Conservation (phyloP, 345 rosid genomes). For the Aethionema arabicum region DNA sequence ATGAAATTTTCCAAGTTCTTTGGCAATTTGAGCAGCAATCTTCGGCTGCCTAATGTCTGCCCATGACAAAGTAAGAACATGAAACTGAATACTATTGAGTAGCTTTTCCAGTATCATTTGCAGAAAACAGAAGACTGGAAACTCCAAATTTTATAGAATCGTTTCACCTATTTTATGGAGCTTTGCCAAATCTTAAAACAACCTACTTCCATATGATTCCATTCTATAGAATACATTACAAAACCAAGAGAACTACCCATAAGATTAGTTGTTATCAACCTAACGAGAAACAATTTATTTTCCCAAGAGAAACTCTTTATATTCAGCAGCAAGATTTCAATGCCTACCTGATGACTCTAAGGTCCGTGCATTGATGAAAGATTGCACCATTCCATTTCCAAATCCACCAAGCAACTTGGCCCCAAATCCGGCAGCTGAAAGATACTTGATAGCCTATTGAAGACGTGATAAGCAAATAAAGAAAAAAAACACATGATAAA, state of each 20-base stretch:
- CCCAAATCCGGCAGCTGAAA: slow-evolving; percentile 96
- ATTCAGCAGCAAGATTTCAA: background rate
- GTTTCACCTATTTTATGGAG: background rate
- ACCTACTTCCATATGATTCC: background rate
- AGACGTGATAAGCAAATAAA: slow-evolving; percentile 32
- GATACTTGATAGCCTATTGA: slow-evolving; percentile 84
- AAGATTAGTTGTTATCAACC: slow-evolving; percentile 4
- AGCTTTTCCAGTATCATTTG: background rate
- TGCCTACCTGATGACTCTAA: slow-evolving; percentile 66
- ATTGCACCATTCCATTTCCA: slow-evolving; percentile 95
- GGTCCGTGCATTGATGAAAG: slow-evolving; percentile 84
- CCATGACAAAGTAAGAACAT: slow-evolving; percentile 19
- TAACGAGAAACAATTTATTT: background rate
- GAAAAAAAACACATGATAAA: slow-evolving; percentile 17
- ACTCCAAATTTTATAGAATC: background rate
- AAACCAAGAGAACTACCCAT: slow-evolving; percentile 4
- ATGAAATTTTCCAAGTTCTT: slow-evolving; percentile 76
- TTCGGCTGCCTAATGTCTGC: slow-evolving; percentile 81
- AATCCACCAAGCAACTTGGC: slow-evolving; percentile 91
- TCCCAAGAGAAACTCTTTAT: background rate
- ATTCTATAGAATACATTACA: background rate
- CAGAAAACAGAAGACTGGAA: slow-evolving; percentile 6
- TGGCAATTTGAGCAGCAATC: slow-evolving; percentile 85
- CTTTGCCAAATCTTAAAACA: background rate
- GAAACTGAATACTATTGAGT: slow-evolving; percentile 11